These are phyloP conservation scores for Fusarium sp. DNA, from an alignment of 2,329 filamentous ascomycete species.

Conservation along the genomic window DNA sequence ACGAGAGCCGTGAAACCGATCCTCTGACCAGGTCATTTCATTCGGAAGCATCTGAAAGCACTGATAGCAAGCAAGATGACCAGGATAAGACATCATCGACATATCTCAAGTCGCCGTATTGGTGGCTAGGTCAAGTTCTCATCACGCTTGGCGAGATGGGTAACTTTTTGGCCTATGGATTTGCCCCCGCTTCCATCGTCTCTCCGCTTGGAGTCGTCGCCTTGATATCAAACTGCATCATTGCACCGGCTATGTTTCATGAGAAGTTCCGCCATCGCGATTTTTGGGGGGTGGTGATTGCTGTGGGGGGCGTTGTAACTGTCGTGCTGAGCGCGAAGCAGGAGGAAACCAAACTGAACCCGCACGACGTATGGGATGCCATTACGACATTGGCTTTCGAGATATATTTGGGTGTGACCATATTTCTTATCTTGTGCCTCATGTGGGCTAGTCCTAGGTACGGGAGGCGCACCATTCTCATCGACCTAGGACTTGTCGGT, in stretches of 20 bases:
- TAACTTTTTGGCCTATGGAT: conserved; percentile 97
- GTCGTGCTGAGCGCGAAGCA: conserved; percentile 93
- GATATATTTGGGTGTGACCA: conserved; percentile 86
- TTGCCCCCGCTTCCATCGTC: conserved; percentile 97
- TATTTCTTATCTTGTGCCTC: conserved; percentile 79
- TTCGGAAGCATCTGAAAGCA: conserved; percentile 54
- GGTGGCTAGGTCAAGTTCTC: conserved; percentile 94
- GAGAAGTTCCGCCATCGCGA: conserved; percentile 89
- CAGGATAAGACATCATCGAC: conserved; percentile 68
- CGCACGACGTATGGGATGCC: conserved; percentile 89
- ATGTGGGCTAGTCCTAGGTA: conserved; percentile 88
- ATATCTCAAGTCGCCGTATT: conserved; percentile 93
- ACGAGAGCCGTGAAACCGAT: conserved; percentile 62
- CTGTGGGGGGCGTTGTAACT: conserved; percentile 88
- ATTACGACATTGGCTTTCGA: conserved; percentile 93
- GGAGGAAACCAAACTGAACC: conserved; percentile 91
- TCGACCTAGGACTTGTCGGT: conserved; percentile 93
- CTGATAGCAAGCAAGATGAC: conserved; percentile 42
- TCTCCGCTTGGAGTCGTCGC: conserved; percentile 97
- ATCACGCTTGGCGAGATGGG: conserved; percentile 95
- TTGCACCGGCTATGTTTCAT: conserved; percentile 94
- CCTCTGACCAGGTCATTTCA: conserved; percentile 67
- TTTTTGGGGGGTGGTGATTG: conserved; percentile 88
- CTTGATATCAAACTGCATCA: conserved; percentile 95
- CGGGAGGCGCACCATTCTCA: conserved; percentile 88